Base-by-base conservation (phyloP, 495 filamentous ascomycete species). In the Sordaria brevicollis region DNA sequence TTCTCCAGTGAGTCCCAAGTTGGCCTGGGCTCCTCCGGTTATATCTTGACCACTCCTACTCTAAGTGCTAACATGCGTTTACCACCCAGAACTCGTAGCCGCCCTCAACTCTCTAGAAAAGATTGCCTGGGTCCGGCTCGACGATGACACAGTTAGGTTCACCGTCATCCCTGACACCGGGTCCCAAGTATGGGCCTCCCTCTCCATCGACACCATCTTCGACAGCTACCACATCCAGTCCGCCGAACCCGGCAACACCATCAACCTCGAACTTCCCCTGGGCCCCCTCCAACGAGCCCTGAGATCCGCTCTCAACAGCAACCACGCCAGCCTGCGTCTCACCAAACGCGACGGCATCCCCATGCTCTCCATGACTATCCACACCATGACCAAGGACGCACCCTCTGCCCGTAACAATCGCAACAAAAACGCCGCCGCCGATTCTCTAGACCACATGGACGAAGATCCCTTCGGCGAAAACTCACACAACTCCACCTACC, bases 211-310 rank as follows among this genome's bases (percentile, higher is more conserved):
- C 74, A 87, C 89, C 70, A 92, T 99, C 73, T 97, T 98, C 80
- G 92, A 95, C 43, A 87, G 89, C 76, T 97, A 97, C 84, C 86
- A 86, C 71, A 86, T 98, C 73, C 89, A 96, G 79, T 95, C 93
- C 74, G 92, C 90, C 73, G 89, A 89, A 71, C 83, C 75, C 70
- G 87, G 86, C 79, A 93, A 95, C 76, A 89, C 92, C 65, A 96
- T 98, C 80, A 97, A 98, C 82, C 91, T 99, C 70, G 93, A 97
- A 81, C 87, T 98, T 15, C 93, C 96, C 57, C 86, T 99, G 57
- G 81, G 83, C 9, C 87, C 90, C 19, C 88, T 99, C 31, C 89
- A 91, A 71, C 91, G 92, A 66, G 94, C 96, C 3, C 89, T 99
- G 57, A 91, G 91, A 73, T 96, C 93, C 38, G 93, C 93, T 67